Percentiles rank a stretch among this genome's conserved stretches.
Evolutionary conservation across 139 green algal species (phyloP).

Genomic region (Volvox africanus): DNA sequence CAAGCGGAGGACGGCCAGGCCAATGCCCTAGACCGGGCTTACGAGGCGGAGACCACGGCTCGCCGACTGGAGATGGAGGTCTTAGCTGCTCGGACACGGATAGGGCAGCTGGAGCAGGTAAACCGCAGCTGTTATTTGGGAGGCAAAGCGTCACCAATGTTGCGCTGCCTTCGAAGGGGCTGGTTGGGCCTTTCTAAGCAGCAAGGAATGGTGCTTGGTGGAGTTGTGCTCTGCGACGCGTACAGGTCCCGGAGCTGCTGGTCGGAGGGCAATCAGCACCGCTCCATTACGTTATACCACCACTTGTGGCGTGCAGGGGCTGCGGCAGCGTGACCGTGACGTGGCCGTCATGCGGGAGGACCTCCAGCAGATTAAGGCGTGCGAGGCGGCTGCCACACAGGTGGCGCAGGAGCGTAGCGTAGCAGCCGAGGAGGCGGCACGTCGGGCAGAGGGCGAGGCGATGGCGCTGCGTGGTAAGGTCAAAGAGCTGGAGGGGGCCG

Average conservation of each 20-base stretch:
- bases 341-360: conserved; percentile 31
- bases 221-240: too few species aligned
- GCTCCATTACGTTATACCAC: too few species aligned
- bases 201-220: too few species aligned
- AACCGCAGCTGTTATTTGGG: too few species aligned
- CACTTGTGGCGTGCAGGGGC: not conserved
- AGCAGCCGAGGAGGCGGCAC: conserved; percentile 18
- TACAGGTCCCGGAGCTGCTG: too few species aligned
- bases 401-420: not conserved
- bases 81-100: not conserved
- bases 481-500: conserved; percentile 5
- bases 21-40: conserved; percentile 51
- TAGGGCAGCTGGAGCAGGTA: conserved; percentile 54
- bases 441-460: conserved; percentile 39
- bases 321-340: conserved; percentile 41
- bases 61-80: conserved; percentile 28
- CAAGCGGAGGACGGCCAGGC: conserved; percentile 26
- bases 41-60: conserved; percentile 34
- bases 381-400: not conserved
- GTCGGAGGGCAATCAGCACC: too few species aligned
- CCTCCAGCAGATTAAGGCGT: conserved; percentile 14
- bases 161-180: too few species aligned
- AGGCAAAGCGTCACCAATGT: too few species aligned
- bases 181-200: too few species aligned
- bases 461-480: conserved; percentile 4